Percentiles rank a stretch among this genome's conserved stretches.
phyloP scores from a whole-genome alignment of 2,329 filamentous ascomycete species.

The Venturia nashicola region DNA sequence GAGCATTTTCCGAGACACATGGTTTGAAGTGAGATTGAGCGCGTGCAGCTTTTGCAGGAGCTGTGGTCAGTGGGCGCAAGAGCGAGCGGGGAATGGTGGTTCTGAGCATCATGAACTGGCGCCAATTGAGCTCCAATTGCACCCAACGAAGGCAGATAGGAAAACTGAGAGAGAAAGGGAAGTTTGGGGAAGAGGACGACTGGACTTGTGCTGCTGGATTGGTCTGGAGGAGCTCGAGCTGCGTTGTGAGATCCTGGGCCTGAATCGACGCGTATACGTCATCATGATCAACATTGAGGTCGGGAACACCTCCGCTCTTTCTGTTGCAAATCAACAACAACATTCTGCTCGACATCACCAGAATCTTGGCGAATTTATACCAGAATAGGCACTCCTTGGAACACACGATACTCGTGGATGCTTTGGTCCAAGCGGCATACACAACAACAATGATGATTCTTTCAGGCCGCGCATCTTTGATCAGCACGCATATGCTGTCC shows the following conservation, averaged over 20 bases:
- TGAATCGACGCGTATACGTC: background rate
- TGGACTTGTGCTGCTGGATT: background rate
- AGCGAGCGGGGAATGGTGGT: background rate
- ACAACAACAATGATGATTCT: too few species aligned
- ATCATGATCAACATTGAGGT: background rate
- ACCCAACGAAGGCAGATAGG: background rate
- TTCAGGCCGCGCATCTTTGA: too few species aligned
- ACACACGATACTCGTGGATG: too few species aligned
- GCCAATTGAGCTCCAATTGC: slow-evolving; percentile 4
- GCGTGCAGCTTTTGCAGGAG: background rate
- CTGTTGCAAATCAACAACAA: background rate
- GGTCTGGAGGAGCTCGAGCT: background rate
- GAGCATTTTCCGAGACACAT: slow-evolving; percentile 13
- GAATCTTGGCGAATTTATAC: too few species aligned
- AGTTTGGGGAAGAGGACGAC: background rate
- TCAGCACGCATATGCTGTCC: too few species aligned
- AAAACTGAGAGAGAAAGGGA: background rate
- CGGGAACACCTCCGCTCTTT: background rate
- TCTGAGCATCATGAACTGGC: slow-evolving; percentile 3
- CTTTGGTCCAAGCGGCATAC: too few species aligned
- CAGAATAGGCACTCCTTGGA: too few species aligned
- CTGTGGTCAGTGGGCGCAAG: background rate
- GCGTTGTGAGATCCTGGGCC: too few species aligned
- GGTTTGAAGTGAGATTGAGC: background rate
- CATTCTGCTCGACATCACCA: too few species aligned